Base-by-base conservation (phyloP, 108 stramenopile genomes). In the Skeletonema marinoi region DNA sequence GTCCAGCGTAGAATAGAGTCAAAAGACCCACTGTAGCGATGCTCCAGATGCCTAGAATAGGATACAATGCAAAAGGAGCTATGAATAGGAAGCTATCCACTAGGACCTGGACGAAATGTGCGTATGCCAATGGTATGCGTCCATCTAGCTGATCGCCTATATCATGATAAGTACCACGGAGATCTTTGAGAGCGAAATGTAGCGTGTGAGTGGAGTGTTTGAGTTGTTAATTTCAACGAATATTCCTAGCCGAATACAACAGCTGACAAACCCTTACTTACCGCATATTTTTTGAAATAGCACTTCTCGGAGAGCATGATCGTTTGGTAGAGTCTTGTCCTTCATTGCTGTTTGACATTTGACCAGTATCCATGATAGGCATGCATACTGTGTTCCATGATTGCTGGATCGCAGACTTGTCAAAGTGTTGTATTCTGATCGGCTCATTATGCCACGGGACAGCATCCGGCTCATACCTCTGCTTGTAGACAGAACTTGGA, bases 111-210 rank as follows among this genome's bases (percentile, higher is more conserved):
- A 86, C 85, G n/a, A 84, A 62, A 19, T 86, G 78, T 13, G 75
- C 68, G 73, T 88, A 88, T n/a, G 87, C 79, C 7, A 88, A 60
- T 19, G 84, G 83, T 21, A 87, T 85, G 11, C 88, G 83, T 25
- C 62, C 78, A 68, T 77, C 72, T 8, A 86, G 31, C 58, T 86
- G 75, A 64, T 86, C 74, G 31, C 50, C 14, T 17, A 88, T 83
- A 41, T 63, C 68, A 8, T 36, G 63, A 41, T 39, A 81, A 11
- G 56, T 58, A 50, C 61, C 69, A n/a, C 87, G 82, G 14, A 88
- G 74, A 29, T 56, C 54, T 56, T 21, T 56, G 5, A 6, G 25
- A 56, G 14, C 54, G 29, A 5, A n/a, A 29, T 25, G 1, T 29
- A 11, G 6, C 2, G 21, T 10, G 54, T 25, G 25, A 25, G 25